Percentiles rank a stretch among this genome's conserved stretches.
Conservation (phyloP, 768 basidiomycete species). For the Mycena pura region DNA sequence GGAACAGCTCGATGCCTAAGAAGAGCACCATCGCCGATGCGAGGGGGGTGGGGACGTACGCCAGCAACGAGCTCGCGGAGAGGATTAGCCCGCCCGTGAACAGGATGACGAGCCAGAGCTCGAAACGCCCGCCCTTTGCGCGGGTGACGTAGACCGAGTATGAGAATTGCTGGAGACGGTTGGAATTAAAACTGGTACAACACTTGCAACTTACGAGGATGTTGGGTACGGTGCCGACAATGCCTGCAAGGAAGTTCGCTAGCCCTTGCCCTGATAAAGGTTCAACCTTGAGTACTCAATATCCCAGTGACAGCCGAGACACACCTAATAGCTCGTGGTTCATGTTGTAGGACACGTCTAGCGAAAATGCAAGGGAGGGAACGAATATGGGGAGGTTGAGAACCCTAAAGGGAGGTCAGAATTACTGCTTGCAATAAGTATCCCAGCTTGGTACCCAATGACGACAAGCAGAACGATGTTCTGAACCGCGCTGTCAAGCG, state of each 20-base stretch:
- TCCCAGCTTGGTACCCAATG: constrained; percentile 17
- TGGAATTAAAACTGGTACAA: too few species aligned
- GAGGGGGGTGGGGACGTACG: constrained; percentile 32
- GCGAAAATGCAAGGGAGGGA: constrained; percentile 29
- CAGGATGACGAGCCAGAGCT: constrained; percentile 22
- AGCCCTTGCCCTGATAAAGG: constrained; percentile 25
- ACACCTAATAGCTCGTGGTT: constrained; percentile 31
- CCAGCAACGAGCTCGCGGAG: constrained; percentile 24
- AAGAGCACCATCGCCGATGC: constrained; percentile 32
- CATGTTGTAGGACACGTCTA: constrained; percentile 34
- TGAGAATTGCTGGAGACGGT: constrained; percentile 23
- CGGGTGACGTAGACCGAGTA: constrained; percentile 32
- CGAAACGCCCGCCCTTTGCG: constrained; percentile 33
- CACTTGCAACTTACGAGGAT: constrained; percentile 22
- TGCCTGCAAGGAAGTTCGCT: constrained; percentile 30
- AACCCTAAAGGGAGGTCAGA: constrained; percentile 2
- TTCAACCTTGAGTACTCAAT: not conserved
- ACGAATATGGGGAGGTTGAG: constrained; percentile 34
- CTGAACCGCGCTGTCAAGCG: constrained; percentile 25
- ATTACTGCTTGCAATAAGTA: not conserved
- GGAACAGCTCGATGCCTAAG: constrained; percentile 32
- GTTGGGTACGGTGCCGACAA: constrained; percentile 29
- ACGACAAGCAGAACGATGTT: constrained; percentile 32
- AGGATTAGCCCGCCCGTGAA: constrained; percentile 29
- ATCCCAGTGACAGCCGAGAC: not conserved